Evolutionary conservation across 169 alveolate genomes (phyloP).

Genomic region (Plasmodium falciparum): DNA sequence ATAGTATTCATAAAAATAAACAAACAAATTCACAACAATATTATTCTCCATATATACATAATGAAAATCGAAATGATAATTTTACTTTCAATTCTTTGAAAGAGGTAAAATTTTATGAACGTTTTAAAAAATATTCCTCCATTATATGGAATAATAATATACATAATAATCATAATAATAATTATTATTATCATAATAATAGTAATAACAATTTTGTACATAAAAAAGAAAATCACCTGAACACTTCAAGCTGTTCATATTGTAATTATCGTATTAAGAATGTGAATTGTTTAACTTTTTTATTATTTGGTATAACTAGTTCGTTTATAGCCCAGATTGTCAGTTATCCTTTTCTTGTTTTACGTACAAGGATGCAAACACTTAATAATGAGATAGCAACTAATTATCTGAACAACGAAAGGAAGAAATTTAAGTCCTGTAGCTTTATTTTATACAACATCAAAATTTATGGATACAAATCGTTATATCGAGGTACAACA

Average conservation of each 20-base stretch:
- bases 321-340: constrained; percentile 67
- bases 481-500: constrained; percentile 55
- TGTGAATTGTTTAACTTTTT: constrained; percentile 48
- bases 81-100: background rate
- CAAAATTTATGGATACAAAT: constrained; percentile 38
- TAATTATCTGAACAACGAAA: constrained; percentile 59
- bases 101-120: background rate
- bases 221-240: constrained; percentile 21
- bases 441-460: constrained; percentile 63
- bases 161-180: background rate
- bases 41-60: background rate
- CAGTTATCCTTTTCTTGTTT: constrained; percentile 61
- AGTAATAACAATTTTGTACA: background rate
- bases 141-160: background rate
- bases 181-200: background rate
- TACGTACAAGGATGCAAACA: constrained; percentile 68
- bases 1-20: background rate
- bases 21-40: background rate
- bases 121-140: background rate
- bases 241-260: constrained; percentile 30
- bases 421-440: constrained; percentile 49
- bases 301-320: constrained; percentile 64
- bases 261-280: constrained; percentile 60
- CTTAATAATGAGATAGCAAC: constrained; percentile 59
- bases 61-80: background rate